Evolutionary conservation across 139 green algal genomes (phyloP).

Genomic region (Tetratostichococcus sp.): DNA sequence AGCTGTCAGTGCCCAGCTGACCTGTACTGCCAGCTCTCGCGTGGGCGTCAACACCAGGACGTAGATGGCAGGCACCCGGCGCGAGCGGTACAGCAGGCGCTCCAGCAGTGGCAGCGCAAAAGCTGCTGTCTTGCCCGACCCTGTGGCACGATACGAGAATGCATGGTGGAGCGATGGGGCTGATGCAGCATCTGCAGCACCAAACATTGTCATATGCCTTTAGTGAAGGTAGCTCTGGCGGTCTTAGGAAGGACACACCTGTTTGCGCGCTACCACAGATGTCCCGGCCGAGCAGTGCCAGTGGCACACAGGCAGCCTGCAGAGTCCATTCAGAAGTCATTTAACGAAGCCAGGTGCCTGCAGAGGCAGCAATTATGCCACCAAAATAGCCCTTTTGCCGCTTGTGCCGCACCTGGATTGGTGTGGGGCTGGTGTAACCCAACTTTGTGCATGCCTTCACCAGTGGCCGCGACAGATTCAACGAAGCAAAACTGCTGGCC

Average conservation of each 20-base stretch:
- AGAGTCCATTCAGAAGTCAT: too few relatives aligned
- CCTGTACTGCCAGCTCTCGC: slow-evolving; percentile 91
- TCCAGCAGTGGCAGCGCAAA: slow-evolving; percentile 93
- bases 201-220: slow-evolving; percentile 5
- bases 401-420: slow-evolving; percentile 75
- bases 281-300: slow-evolving; percentile 89
- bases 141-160: slow-evolving; percentile 24
- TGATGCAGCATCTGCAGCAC: neutral
- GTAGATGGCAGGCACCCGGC: slow-evolving; percentile 62
- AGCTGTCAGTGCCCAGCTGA: too few relatives aligned
- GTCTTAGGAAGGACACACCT: slow-evolving; percentile 6
- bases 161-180: too few relatives aligned
- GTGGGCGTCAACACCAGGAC: slow-evolving; percentile 83
- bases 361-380: too few relatives aligned
- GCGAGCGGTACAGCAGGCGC: slow-evolving; percentile 81
- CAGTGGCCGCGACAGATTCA: slow-evolving; percentile 88
- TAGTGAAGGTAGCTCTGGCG: too few relatives aligned
- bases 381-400: too few relatives aligned
- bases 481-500: slow-evolving; percentile 71
- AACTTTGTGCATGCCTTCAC: slow-evolving; percentile 76
- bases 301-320: slow-evolving; percentile 88
- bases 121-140: slow-evolving; percentile 95
- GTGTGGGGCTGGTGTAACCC: slow-evolving; percentile 88
- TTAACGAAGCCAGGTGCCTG: too few relatives aligned
- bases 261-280: slow-evolving; percentile 95